phyloP scores from a whole-genome alignment of 768 basidiomycete genomes.

The Boletellus emodensis region DNA sequence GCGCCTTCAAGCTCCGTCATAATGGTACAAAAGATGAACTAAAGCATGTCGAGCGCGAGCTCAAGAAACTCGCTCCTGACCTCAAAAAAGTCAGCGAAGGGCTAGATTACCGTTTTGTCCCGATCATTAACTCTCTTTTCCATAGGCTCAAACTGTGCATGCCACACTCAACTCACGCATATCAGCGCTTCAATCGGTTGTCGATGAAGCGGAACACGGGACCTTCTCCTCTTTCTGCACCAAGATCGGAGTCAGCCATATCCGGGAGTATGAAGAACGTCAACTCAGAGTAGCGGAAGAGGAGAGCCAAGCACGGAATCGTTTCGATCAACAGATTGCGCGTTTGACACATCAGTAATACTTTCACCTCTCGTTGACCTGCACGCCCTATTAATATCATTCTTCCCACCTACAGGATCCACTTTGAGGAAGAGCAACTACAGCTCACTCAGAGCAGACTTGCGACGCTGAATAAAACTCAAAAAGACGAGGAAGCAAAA shows the following conservation, averaged over 20 bases:
- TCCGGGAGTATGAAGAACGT: slow-evolving; percentile 91
- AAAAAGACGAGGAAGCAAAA: slow-evolving; percentile 49
- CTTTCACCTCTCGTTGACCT: slow-evolving; percentile 17
- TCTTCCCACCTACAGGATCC: slow-evolving; percentile 44
- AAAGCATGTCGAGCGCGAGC: slow-evolving; percentile 70
- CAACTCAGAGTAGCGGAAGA: slow-evolving; percentile 86
- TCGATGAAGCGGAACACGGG: slow-evolving; percentile 77
- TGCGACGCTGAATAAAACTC: slow-evolving; percentile 46
- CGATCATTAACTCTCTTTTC: neutral
- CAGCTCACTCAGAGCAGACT: slow-evolving; percentile 61
- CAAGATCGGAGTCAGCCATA: slow-evolving; percentile 72
- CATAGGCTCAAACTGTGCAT: slow-evolving; percentile 53
- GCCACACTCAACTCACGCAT: slow-evolving; percentile 52
- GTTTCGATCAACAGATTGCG: slow-evolving; percentile 83
- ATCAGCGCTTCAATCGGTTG: slow-evolving; percentile 46
- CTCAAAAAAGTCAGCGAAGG: slow-evolving; percentile 56
- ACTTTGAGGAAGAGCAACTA: slow-evolving; percentile 80
- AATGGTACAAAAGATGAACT: slow-evolving; percentile 81
- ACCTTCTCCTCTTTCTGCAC: slow-evolving; percentile 77
- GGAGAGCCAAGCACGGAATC: slow-evolving; percentile 77
- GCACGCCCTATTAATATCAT: slow-evolving; percentile 2
- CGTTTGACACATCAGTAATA: slow-evolving; percentile 78
- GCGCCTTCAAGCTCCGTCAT: slow-evolving; percentile 69
- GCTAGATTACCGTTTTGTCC: neutral
- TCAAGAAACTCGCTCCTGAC: slow-evolving; percentile 64